A percentile compares a stretch with the other conserved stretches of the same genome.
These are phyloP conservation scores for Tetrahymena malaccensis DNA, from an alignment of 73 alveolate genomes.

Conservation along the genomic window DNA sequence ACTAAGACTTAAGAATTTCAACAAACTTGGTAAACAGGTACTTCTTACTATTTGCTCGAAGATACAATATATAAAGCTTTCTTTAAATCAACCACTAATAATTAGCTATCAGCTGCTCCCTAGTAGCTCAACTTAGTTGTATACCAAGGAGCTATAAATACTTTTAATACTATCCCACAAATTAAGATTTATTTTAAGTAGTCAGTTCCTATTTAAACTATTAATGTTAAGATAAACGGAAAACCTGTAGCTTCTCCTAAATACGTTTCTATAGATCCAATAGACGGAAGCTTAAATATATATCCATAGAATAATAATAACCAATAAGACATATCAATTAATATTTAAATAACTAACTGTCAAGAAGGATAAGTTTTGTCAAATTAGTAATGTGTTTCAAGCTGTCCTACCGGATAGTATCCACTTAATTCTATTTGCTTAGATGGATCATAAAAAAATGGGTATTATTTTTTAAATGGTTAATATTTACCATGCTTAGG, in stretches of 20 bases:
- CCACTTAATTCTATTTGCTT: neutral
- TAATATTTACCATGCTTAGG: neutral
- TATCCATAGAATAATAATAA: neutral
- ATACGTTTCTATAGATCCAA: neutral
- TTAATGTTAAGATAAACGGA: neutral
- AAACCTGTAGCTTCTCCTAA: neutral
- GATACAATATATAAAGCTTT: neutral
- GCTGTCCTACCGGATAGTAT: neutral
- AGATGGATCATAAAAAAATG: neutral
- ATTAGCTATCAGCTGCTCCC: neutral
- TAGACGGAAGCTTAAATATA: neutral
- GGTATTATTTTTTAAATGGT: neutral
- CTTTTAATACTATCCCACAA: neutral
- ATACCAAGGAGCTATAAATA: neutral
- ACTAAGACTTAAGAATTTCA: neutral
- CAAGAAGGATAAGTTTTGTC: neutral
- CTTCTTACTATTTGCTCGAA: neutral
- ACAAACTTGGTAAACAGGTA: neutral
- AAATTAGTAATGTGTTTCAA: neutral
- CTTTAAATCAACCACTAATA: neutral
- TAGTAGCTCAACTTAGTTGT: neutral
- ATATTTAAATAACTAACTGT: neutral
- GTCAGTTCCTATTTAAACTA: neutral
- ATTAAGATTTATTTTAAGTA: neutral
- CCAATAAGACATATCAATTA: neutral